phyloP scores from a whole-genome alignment of 345 rosid genomes.

The Eucalyptus cladocalyx region DNA sequence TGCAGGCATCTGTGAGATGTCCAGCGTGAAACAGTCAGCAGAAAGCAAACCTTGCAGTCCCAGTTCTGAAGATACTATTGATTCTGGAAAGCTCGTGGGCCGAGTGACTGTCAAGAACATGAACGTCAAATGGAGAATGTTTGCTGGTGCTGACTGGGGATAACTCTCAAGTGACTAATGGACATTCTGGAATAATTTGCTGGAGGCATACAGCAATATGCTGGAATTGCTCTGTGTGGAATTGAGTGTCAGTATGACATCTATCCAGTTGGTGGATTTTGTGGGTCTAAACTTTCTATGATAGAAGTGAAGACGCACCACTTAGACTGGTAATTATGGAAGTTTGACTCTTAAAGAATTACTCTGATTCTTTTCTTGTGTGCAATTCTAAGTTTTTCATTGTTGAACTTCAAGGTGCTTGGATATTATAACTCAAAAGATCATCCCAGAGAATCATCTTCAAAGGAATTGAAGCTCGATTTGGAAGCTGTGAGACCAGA shows the following conservation, averaged over 20 bases:
- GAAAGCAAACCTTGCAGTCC: slow-evolving; percentile 24
- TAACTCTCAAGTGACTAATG: slow-evolving; percentile 10
- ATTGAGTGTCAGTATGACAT: slow-evolving; percentile 43
- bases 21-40: slow-evolving; percentile 18
- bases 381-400: neutral
- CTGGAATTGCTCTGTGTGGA: slow-evolving; percentile 62
- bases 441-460: slow-evolving; percentile 78
- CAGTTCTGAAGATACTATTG: slow-evolving; percentile 12
- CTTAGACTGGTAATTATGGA: slow-evolving; percentile 58
- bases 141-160: slow-evolving; percentile 86
- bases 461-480: slow-evolving; percentile 67
- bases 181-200: neutral
- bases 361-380: neutral
- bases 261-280: slow-evolving; percentile 51
- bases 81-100: slow-evolving; percentile 32
- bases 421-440: slow-evolving; percentile 72
- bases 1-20: slow-evolving; percentile 40
- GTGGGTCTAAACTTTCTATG: slow-evolving; percentile 62
- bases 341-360: neutral
- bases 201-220: slow-evolving; percentile 51
- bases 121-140: slow-evolving; percentile 70
- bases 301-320: slow-evolving; percentile 61
- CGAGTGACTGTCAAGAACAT: slow-evolving; percentile 45
- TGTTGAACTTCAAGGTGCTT: slow-evolving; percentile 40
- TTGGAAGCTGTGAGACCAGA: slow-evolving; percentile 92